These are phyloP conservation scores for Ophiocordyceps polyrhachis-furcata DNA, from an alignment of 2,329 filamentous ascomycete species.

Conservation along the genomic window DNA sequence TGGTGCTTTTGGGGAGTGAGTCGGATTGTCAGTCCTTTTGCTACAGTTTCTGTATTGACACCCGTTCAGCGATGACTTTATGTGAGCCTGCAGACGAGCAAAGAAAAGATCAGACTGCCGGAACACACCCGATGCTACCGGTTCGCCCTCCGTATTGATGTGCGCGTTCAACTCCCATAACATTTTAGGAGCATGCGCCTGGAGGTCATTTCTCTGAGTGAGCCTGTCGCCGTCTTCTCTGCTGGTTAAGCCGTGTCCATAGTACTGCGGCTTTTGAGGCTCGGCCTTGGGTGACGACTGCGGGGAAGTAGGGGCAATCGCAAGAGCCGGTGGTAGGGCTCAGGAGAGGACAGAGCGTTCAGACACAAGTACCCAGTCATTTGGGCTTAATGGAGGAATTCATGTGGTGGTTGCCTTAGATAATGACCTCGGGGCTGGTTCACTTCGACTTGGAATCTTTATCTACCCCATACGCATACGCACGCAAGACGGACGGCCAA, in stretches of 20 bases:
- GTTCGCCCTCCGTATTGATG: no score
- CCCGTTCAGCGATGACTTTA: constrained; percentile 44
- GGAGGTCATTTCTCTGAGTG: background rate
- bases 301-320: background rate
- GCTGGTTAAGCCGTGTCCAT: background rate
- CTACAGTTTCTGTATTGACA: background rate
- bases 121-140: background rate
- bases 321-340: background rate
- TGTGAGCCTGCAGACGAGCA: constrained; percentile 28
- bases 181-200: no score
- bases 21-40: constrained; percentile 8
- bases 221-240: background rate
- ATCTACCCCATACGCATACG: background rate
- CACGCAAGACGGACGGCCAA: background rate
- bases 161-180: no score
- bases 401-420: background rate
- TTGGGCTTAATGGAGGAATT: background rate
- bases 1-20: constrained; percentile 67
- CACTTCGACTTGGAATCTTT: background rate
- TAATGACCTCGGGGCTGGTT: background rate
- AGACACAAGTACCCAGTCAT: background rate
- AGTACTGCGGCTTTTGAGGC: background rate
- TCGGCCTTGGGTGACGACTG: background rate
- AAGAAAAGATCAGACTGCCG: background rate
- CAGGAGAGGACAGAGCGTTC: background rate